phyloP scores from a whole-genome alignment of 441 rosid genomes.

The Erodium trifolium region DNA sequence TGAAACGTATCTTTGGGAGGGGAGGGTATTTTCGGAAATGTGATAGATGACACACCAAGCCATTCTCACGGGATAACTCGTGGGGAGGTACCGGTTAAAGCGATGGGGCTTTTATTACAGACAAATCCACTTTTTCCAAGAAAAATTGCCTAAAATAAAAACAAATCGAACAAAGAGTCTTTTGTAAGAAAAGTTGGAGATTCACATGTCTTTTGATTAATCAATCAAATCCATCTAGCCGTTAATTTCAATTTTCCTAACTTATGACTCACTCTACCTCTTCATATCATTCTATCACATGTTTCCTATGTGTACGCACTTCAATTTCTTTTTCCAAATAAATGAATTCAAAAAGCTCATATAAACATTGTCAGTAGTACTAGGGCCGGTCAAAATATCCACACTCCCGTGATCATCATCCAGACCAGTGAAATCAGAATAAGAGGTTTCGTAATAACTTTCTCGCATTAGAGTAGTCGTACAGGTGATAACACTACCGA shows the following conservation, averaged over 20 bases:
- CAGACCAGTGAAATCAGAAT: no score
- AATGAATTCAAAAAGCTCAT: no score
- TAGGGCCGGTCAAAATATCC: no score
- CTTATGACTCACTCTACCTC: background rate
- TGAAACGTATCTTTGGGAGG: background rate
- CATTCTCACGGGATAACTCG: conserved; percentile 1
- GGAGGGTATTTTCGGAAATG: background rate
- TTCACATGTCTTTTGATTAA: background rate
- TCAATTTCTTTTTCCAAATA: background rate
- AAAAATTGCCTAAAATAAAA: background rate
- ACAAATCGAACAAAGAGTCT: background rate
- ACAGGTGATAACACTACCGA: no score
- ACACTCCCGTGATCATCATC: no score
- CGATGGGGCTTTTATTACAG: background rate
- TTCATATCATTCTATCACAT: background rate
- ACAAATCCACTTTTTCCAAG: conserved; percentile 3
- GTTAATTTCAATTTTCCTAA: background rate
- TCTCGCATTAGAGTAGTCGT: no score
- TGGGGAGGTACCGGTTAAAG: conserved; percentile 8
- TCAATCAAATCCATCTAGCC: background rate
- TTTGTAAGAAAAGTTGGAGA: background rate
- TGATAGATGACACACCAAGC: background rate
- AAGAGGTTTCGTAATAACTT: no score
- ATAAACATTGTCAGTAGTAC: no score
- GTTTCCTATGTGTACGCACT: background rate